Base-by-base conservation (phyloP, 2,329 filamentous ascomycete species). In the Coniochaeta sp. region DNA sequence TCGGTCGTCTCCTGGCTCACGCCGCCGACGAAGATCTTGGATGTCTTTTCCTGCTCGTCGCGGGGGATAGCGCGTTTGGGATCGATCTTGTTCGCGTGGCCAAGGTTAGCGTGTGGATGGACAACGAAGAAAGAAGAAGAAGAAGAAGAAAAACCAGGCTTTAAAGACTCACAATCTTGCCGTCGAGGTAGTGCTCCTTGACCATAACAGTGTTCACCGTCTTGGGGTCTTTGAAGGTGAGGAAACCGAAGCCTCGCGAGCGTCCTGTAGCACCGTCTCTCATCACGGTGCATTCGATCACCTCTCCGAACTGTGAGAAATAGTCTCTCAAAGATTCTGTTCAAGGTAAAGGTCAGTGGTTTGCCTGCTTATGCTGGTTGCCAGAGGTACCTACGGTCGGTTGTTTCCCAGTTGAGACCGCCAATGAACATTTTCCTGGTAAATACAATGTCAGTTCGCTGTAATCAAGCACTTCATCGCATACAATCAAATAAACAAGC, bases 151-250 rank as follows among this genome's bases (percentile, higher is more conserved):
- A n/a, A n/a, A 40, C 6, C 17, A 19, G 38, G 34, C 12, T 9
- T 40, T 3, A 40, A n/a, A 24, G 19, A 78, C 90, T 80, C 83
- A 98, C 95, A 74, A 99, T 97, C 76, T 99, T 99, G 63, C 95
- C 95, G 72, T 99, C 95, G 24, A 99, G 83, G 68, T 93, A 96
- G 74, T 99, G 95, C 73, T 99, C 95, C 77, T 99, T 99, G 64
- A 99, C 95, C 95, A 99, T 99, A 65, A 99, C 95, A 66, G 92
- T 96, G 73, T 99, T 99, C 66, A 99, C 95, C 4, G 91, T 96
- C 78, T 96, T 96, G 56, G 95, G 89, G 71, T 99, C 95, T 72
- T 91, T 96, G 81, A 99, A 99, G 0, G 95, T 99, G 63, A 99
- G 81, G 77, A 99, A 99, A 33, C 95, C 95, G 69, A 99, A 99